phyloP scores from a whole-genome alignment of 495 filamentous ascomycete species.

The Oidiodendron maius region DNA sequence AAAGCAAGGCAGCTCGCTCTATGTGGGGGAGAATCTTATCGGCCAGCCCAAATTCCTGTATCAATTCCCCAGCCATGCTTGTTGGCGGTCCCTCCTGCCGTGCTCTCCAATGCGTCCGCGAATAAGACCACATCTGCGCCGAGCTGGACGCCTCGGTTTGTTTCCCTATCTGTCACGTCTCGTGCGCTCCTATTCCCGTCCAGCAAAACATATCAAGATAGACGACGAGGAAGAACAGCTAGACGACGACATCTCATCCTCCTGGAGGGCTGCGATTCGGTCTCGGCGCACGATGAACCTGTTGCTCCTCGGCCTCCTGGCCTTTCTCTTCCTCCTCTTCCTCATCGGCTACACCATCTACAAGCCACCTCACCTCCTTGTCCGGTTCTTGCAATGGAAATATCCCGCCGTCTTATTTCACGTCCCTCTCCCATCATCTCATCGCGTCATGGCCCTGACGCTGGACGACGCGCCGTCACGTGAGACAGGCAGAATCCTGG shows the following conservation, averaged over 20 bases:
- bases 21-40: no score
- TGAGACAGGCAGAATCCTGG: slow-evolving; percentile 66
- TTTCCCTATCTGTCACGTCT: slow-evolving; percentile 1
- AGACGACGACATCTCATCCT: not conserved
- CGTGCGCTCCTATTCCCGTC: not conserved
- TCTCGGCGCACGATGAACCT: slow-evolving; percentile 8
- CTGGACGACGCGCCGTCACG: slow-evolving; percentile 78
- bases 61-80: not conserved
- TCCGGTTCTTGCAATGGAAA: slow-evolving; percentile 59
- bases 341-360: slow-evolving; percentile 58
- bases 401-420: slow-evolving; percentile 77
- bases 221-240: slow-evolving; percentile 17
- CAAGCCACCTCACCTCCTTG: slow-evolving; percentile 62
- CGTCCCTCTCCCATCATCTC: slow-evolving; percentile 39
- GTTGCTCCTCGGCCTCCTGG: slow-evolving; percentile 43
- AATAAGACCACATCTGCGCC: not conserved
- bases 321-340: slow-evolving; percentile 40
- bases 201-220: slow-evolving; percentile 19
- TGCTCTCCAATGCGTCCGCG: not conserved
- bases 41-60: no score
- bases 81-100: not conserved
- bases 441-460: slow-evolving; percentile 68
- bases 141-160: slow-evolving; percentile 6
- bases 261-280: not conserved
- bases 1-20: no score